Conservation (phyloP, 2,329 filamentous ascomycete genomes). For the Trichoderma pleuroti region DNA sequence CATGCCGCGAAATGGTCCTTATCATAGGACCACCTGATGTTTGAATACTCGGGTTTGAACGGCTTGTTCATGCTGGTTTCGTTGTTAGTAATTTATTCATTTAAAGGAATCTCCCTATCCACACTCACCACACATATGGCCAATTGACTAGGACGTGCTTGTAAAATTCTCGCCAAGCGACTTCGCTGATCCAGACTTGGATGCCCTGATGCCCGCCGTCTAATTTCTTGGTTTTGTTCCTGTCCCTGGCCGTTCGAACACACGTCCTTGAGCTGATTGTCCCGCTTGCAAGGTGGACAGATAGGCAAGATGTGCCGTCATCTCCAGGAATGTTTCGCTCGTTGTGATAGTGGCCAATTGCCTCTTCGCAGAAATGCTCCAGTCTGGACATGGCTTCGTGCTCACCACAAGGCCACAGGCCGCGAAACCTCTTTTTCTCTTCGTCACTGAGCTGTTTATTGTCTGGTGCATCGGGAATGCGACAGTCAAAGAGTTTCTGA, state of each 20-base stretch:
- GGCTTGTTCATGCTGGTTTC: constrained; percentile 52
- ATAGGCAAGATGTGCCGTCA: constrained; percentile 63
- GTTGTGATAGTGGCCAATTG: constrained; percentile 58
- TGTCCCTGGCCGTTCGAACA: constrained; percentile 58
- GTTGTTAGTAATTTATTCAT: constrained; percentile 4
- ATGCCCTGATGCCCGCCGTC: constrained; percentile 65
- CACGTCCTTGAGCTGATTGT: constrained; percentile 65
- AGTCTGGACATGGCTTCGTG: constrained; percentile 64
- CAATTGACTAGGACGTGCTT: constrained; percentile 79
- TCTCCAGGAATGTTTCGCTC: constrained; percentile 63
- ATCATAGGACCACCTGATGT: constrained; percentile 80
- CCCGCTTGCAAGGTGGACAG: constrained; percentile 68
- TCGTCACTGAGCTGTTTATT: constrained; percentile 59
- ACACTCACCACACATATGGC: constrained; percentile 70
- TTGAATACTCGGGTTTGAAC: constrained; percentile 77
- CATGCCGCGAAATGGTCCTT: constrained; percentile 66
- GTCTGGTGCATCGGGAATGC: constrained; percentile 59
- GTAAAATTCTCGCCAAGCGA: constrained; percentile 87
- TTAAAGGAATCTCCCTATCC: neutral
- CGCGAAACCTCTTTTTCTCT: constrained; percentile 54
- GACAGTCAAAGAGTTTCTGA: constrained; percentile 53
- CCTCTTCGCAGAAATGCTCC: constrained; percentile 63
- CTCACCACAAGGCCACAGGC: constrained; percentile 73
- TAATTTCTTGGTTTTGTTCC: constrained; percentile 62
- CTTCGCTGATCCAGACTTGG: constrained; percentile 72